Base-by-base conservation (phyloP, 2,329 filamentous ascomycete genomes). In the Fusarium fracticaudum region DNA sequence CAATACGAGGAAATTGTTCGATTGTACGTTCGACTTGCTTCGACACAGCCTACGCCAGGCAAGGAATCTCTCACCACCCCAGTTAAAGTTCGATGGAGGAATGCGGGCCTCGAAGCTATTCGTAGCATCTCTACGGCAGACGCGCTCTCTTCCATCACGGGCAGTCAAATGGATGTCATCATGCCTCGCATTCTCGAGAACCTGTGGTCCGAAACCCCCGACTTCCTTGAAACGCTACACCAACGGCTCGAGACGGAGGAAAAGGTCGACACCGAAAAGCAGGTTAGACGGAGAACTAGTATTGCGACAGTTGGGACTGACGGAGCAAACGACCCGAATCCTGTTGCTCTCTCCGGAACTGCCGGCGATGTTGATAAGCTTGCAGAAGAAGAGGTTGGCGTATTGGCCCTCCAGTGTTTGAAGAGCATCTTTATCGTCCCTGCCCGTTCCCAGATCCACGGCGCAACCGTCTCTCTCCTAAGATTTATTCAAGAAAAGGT, bases 121-220 rank as follows among this genome's bases (percentile, higher is more conserved):
- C 94, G 91, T 81, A 93, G 93, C 71, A 88, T 98, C 26, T 93
- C 95, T 22, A 89, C 91, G 8, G 95, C 95, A 2, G 94, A 97
- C 64, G 91, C 92, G 24, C 87, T 98, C 59, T 91, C 91, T 2
- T 91, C 93, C 8, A 90, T 95, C 74, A 91, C 92, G 37, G 91
- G 91, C 38, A 90, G 92, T 75, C 94, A 97, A 81, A 88, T 98
- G 73, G 88, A 91, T 67, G 87, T 93, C 62, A 91, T 97, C 62
- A 88, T 98, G 44, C 95, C 96, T 38, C 92, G 95, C 73, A 92
- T 98, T 24, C 85, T 98, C 67, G 92, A 95, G 79, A 98, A 98
- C 76, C 83, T 98, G 31, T 95, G 94, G 87, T 91, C 92, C 29
- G 90, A 92, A 62, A 90, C 90, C 74, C 90, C 93, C 41, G 88